Evolutionary conservation across 139 green algal species (phyloP).

Genomic region (Mesostigma viride): DNA sequence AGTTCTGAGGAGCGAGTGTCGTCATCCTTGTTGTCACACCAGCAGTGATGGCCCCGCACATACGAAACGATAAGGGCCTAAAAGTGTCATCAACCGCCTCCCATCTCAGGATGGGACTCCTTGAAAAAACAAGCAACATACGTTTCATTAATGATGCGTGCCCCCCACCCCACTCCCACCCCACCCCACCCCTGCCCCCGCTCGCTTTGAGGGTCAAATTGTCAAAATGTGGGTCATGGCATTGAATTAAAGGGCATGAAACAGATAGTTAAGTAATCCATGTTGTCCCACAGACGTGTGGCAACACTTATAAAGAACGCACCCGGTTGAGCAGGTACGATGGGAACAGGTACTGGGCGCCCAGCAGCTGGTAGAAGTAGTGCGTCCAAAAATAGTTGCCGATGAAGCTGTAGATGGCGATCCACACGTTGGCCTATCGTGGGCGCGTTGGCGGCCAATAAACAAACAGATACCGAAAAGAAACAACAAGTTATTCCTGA

Average conservation of each 20-base stretch:
- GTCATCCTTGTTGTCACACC: no score
- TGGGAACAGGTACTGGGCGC: constrained; percentile 80
- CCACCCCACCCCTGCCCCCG: no score
- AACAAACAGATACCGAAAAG: no score
- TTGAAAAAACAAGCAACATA: no score
- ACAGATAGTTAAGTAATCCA: not conserved
- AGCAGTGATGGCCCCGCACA: no score
- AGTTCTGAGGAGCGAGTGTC: no score
- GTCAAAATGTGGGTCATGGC: no score
- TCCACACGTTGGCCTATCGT: constrained; percentile 94
- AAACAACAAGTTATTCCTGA: not conserved
- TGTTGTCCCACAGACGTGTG: not conserved
- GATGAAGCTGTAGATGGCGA: constrained; percentile 89
- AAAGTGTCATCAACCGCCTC: no score
- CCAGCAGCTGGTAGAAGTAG: constrained; percentile 85
- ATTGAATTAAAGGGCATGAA: not conserved
- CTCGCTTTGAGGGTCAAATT: no score
- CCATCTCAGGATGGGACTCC: no score
- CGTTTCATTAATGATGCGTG: not conserved
- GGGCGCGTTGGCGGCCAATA: no score
- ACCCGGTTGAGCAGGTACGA: constrained; percentile 38
- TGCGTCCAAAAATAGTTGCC: constrained; percentile 99
- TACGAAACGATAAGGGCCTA: no score
- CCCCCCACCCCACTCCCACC: not conserved
- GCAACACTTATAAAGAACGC: not conserved